Evolutionary conservation across 306 rosid species (phyloP).

Genomic region (Rosa multiflora): DNA sequence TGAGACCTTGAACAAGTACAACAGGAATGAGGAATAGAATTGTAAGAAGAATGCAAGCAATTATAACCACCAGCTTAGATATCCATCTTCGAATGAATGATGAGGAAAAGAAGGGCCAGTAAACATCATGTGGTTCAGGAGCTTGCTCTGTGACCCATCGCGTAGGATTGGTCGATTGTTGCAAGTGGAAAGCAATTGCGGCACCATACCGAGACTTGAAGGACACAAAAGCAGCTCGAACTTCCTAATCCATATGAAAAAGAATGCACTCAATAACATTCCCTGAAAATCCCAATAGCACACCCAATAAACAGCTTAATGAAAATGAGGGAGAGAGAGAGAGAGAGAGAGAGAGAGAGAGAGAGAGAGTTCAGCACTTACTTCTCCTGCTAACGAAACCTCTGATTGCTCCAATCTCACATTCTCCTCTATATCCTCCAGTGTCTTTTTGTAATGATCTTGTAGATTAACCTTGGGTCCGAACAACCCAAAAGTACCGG

Average conservation of each 20-base stretch:
- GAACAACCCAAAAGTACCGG: conserved; percentile 54
- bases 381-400: conserved; percentile 65
- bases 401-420: conserved; percentile 68
- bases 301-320: neutral
- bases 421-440: conserved; percentile 71
- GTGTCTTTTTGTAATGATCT: conserved; percentile 64
- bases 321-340: neutral
- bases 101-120: conserved; percentile 93
- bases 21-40: conserved; percentile 81
- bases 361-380: conserved; percentile 47
- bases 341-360: neutral
- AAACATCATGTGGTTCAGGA: conserved; percentile 88
- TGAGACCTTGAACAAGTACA: conserved; percentile 67
- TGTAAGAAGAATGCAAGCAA: conserved; percentile 57
- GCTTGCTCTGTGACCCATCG: conserved; percentile 83
- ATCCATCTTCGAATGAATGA: conserved; percentile 86
- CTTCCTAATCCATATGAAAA: conserved; percentile 53
- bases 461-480: conserved; percentile 46
- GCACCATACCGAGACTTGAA: conserved; percentile 80
- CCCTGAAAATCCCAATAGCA: conserved; percentile 9
- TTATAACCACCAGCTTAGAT: conserved; percentile 68
- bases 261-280: conserved; percentile 27
- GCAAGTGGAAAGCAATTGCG: conserved; percentile 70
- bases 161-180: conserved; percentile 78
- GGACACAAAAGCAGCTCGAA: conserved; percentile 88